Conservation (phyloP, 257 asterid species). For the Solanum virginianum region DNA sequence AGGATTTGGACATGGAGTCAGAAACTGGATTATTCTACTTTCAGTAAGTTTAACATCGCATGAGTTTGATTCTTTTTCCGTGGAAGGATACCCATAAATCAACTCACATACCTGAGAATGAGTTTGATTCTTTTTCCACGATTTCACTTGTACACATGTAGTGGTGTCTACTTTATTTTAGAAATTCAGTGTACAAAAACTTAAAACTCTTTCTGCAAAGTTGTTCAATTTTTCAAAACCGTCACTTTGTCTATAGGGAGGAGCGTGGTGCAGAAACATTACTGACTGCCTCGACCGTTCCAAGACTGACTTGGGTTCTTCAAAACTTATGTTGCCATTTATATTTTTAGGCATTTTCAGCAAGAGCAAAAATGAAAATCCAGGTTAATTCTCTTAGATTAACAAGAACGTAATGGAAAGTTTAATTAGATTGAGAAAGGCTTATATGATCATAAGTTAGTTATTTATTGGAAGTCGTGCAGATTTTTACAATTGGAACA, state of each 20-base stretch:
- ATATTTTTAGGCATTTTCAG: neutral
- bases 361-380: neutral
- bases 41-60: neutral
- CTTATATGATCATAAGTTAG: neutral
- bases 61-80: neutral
- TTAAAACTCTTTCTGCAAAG: neutral
- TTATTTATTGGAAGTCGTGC: neutral
- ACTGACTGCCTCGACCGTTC: neutral
- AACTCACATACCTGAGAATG: too few relatives aligned
- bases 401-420: neutral
- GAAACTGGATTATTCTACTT: neutral
- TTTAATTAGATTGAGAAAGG: neutral
- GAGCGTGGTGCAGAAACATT: neutral
- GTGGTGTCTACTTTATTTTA: neutral
- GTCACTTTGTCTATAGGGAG: neutral
- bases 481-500: conserved; percentile 1
- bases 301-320: neutral
- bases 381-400: neutral
- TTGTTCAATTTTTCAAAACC: neutral
- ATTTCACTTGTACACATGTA: neutral
- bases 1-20: neutral
- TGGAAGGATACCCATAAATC: too few relatives aligned
- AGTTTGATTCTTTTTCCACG: neutral
- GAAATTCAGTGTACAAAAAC: neutral
- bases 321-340: neutral